Evolutionary conservation across 345 rosid genomes (phyloP).

Genomic region (thale cress (Arabidopsis thaliana)): DNA sequence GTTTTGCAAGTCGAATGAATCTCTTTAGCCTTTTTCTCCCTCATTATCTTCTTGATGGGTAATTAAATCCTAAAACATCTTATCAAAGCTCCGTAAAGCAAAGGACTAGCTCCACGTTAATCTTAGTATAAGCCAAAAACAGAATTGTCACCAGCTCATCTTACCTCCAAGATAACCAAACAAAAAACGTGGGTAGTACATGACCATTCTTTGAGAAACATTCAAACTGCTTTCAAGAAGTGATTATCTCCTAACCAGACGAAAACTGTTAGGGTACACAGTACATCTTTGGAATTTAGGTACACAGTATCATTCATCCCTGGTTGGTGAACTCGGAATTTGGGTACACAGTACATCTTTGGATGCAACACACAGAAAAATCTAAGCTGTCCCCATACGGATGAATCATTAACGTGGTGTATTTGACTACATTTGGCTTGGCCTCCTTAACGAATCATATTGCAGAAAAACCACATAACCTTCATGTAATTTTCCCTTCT

Average conservation of each 20-base stretch:
- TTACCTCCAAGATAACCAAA: constrained; percentile 5
- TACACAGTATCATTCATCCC: not conserved
- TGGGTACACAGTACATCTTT: not conserved
- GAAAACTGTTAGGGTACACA: not conserved
- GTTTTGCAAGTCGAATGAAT: constrained; percentile 33
- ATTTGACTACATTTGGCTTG: not conserved
- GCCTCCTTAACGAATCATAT: not conserved
- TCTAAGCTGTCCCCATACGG: constrained; percentile 2
- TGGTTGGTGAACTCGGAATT: constrained; percentile 12
- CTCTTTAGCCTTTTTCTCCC: not conserved
- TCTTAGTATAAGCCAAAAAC: not conserved
- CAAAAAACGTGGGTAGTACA: constrained; percentile 22
- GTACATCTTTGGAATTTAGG: not conserved
- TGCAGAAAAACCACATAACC: not conserved
- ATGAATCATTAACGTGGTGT: constrained; percentile 6
- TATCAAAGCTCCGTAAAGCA: constrained; percentile 23
- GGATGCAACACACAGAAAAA: not conserved
- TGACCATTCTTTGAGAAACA: not conserved
- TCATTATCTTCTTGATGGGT: constrained; percentile 28
- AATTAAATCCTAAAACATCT: constrained; percentile 17
- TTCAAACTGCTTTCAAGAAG: constrained; percentile 22
- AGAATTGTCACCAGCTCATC: constrained; percentile 13
- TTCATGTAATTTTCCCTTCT: not conserved
- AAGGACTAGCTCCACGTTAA: constrained; percentile 1
- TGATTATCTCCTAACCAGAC: not conserved